These are phyloP conservation scores for Zelonia costaricensis DNA, from an alignment of 208 protist genomes.

Conservation along the genomic window DNA sequence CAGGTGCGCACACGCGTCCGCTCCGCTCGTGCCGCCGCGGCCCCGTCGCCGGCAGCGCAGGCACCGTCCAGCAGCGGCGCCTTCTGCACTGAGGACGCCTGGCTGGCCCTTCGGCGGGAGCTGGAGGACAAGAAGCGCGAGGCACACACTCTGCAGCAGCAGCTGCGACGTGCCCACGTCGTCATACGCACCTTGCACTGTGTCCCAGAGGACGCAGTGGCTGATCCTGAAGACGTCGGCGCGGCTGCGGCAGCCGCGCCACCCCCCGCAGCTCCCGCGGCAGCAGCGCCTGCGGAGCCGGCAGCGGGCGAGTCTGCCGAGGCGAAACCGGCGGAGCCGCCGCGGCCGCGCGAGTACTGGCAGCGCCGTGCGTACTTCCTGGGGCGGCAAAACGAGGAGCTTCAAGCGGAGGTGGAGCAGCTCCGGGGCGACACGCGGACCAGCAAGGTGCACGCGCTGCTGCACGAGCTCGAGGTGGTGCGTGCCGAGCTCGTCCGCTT, in stretches of 20 bases:
- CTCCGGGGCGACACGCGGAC: constrained; percentile 46
- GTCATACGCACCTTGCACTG: constrained; percentile 26
- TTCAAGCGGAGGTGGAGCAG: constrained; percentile 29
- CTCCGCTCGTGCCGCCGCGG: neutral
- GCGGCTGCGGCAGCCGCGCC: neutral
- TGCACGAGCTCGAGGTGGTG: constrained; percentile 43
- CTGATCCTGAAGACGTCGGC: neutral
- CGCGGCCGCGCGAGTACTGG: constrained; percentile 21
- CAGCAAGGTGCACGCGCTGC: constrained; percentile 36
- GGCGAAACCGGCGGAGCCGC: neutral
- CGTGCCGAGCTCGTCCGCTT: constrained; percentile 38
- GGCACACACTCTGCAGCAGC: constrained; percentile 37
- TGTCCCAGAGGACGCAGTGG: constrained; percentile 2
- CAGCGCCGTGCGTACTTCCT: constrained; percentile 39
- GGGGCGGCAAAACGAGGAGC: constrained; percentile 30
- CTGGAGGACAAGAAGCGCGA: constrained; percentile 31
- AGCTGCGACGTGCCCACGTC: constrained; percentile 37
- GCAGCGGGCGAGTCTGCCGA: too few relatives aligned
- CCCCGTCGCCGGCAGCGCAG: neutral
- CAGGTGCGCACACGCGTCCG: neutral
- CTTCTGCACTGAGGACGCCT: constrained; percentile 32
- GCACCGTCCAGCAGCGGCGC: too few relatives aligned
- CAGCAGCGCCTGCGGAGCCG: too few relatives aligned
- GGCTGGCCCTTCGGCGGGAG: constrained; percentile 29
- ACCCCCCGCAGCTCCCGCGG: neutral